phyloP scores from a whole-genome alignment of 495 filamentous ascomycete species.

The Penicillium dipodomyicola region DNA sequence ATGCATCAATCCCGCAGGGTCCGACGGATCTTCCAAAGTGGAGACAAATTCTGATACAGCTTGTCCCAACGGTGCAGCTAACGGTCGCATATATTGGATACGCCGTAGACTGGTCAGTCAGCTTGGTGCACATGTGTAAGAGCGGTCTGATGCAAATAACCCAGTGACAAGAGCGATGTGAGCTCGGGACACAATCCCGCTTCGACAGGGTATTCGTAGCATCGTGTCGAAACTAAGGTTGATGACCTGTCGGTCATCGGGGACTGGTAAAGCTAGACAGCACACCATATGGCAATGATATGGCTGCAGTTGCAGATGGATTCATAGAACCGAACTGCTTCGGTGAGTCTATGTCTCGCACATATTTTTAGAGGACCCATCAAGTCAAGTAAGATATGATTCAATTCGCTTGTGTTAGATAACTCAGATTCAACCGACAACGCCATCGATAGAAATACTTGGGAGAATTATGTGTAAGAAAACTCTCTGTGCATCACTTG shows the following conservation, averaged over 20 bases:
- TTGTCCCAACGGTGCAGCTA: background rate
- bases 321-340: background rate
- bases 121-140: background rate
- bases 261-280: background rate
- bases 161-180: background rate
- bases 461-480: background rate
- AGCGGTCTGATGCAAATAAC: conserved; percentile 5
- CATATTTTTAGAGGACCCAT: background rate
- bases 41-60: conserved; percentile 8
- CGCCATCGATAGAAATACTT: conserved; percentile 7
- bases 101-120: background rate
- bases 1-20: conserved; percentile 3
- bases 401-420: conserved; percentile 11
- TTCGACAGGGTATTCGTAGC: no score
- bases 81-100: conserved; percentile 1
- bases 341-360: background rate
- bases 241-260: background rate
- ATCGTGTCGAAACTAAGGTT: background rate
- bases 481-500: conserved; percentile 2
- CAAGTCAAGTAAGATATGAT: background rate
- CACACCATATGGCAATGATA: background rate
- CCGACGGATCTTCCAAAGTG: background rate
- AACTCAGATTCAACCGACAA: conserved; percentile 8
- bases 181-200: background rate
- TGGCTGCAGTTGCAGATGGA: background rate